phyloP scores from a whole-genome alignment of 1,139 yeast genomes.

The Geotrichum fermentans region DNA sequence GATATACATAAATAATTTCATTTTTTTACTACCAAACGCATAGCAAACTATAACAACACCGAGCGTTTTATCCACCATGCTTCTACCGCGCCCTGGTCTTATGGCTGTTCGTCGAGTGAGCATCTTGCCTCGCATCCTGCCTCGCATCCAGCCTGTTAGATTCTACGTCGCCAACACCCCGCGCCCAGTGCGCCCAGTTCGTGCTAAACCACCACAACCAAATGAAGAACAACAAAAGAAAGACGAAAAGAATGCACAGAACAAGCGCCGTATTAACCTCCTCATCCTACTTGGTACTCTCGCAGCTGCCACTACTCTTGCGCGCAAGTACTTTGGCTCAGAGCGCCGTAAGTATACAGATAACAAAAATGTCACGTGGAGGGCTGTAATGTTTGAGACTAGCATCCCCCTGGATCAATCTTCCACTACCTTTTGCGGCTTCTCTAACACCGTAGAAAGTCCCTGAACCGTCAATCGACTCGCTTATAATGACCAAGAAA shows the following conservation, averaged over 20 bases:
- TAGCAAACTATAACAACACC: too few species aligned
- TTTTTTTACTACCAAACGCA: too few species aligned
- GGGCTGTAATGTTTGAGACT: background rate
- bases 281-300: conserved; percentile 15
- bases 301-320: conserved; percentile 17
- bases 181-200: conserved; percentile 6
- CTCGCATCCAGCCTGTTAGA: background rate
- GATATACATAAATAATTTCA: too few species aligned
- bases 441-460: conserved; percentile 1
- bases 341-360: conserved; percentile 15
- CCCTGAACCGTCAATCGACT: conserved; percentile 19
- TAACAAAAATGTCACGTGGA: background rate
- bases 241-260: conserved; percentile 1
- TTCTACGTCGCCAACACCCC: conserved; percentile 2
- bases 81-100: background rate
- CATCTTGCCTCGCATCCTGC: too few species aligned
- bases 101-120: too few species aligned
- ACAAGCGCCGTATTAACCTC: conserved; percentile 7
- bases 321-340: conserved; percentile 9
- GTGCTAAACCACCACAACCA: background rate
- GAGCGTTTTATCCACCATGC: background rate
- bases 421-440: background rate
- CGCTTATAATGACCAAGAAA: conserved; percentile 32
- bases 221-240: conserved; percentile 1
- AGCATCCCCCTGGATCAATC: background rate